Evolutionary conservation across 345 rosid genomes (phyloP), one percentile per base, ranked within the genome.

Genomic region (Pugionium dolabratum): DNA sequence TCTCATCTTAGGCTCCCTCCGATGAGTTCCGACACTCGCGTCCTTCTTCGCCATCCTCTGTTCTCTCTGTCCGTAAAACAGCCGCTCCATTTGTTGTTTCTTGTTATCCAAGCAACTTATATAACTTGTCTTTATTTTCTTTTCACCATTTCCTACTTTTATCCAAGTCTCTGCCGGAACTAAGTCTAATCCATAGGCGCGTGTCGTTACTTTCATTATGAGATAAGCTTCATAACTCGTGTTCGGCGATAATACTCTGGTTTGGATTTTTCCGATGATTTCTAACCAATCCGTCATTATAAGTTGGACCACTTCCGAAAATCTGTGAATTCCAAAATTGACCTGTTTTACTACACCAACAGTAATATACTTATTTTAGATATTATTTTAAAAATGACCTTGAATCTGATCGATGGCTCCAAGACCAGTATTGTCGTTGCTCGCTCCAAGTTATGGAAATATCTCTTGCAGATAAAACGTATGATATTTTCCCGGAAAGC

Each of bases 401-500:
- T 54, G 96, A 89, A 58, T 80, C 77, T 40, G 88, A 70, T 11
- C 55, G 54, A 11, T 71, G 77, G 6, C 44, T 64, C 96, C 95
- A 92, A 6, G 35, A 32, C 98, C 96, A 92, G 39, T 78, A 66
- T 72, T 64, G 65, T 4, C 91, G 80, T 51, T 82, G 79, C 33
- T 71, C 46, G 62, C 92, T 78, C 91, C 88, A 76, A 3, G 86
- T 74, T 51, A 92, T 89, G 0, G 81, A 73, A 74, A 89, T 88
- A 61, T 85, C 85, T 71, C 86, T 87, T 7, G 98, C 83, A 2
- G 96, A 89, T 28, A 92, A 25, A 50, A 84, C 4, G 59, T 72
- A 87, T 0, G 77, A 75, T 37, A 76, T 84, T 59, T 57, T 84
- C 41, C 95, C 98, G 0, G 81, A 73, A 27, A 80, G 79, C 72